phyloP scores from a whole-genome alignment of 768 basidiomycete species.

The Xerocomus potaroensis region DNA sequence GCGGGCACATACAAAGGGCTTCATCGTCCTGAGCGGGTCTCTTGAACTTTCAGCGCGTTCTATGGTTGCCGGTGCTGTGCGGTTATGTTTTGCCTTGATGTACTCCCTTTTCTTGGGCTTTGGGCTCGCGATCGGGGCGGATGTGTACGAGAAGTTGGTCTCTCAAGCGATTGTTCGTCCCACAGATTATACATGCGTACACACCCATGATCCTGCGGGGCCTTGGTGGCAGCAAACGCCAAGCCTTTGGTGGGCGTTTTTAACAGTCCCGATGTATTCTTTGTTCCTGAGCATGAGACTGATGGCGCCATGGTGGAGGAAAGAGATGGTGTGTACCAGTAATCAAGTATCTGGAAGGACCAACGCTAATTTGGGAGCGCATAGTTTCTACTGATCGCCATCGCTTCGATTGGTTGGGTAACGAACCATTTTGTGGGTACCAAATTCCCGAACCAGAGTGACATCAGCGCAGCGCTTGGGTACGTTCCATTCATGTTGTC shows the following conservation, averaged over 20 bases:
- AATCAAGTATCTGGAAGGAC: not conserved
- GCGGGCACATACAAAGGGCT: conserved; percentile 38
- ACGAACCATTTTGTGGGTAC: conserved; percentile 63
- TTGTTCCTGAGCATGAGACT: conserved; percentile 63
- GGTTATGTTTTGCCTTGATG: conserved; percentile 73
- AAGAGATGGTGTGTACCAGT: conserved; percentile 48
- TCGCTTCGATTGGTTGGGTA: conserved; percentile 71
- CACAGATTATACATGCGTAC: conserved; percentile 57
- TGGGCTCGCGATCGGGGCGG: conserved; percentile 76
- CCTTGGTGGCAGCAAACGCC: conserved; percentile 77
- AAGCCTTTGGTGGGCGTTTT: conserved; percentile 68
- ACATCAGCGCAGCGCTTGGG: conserved; percentile 78
- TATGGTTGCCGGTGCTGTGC: conserved; percentile 80
- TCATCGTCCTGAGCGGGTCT: conserved; percentile 66
- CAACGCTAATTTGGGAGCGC: not conserved
- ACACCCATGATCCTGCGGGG: conserved; percentile 50
- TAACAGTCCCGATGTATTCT: conserved; percentile 68
- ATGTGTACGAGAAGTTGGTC: conserved; percentile 59
- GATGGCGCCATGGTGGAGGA: conserved; percentile 52
- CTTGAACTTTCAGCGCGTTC: conserved; percentile 79
- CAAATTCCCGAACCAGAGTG: conserved; percentile 62
- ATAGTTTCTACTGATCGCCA: conserved; percentile 49
- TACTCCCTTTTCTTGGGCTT: conserved; percentile 80
- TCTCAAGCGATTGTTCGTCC: conserved; percentile 41
- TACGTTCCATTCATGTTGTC: conserved; percentile 22